These are phyloP conservation scores for Monascus purpureus DNA, from an alignment of 495 filamentous ascomycete genomes.

Conservation along the genomic window DNA sequence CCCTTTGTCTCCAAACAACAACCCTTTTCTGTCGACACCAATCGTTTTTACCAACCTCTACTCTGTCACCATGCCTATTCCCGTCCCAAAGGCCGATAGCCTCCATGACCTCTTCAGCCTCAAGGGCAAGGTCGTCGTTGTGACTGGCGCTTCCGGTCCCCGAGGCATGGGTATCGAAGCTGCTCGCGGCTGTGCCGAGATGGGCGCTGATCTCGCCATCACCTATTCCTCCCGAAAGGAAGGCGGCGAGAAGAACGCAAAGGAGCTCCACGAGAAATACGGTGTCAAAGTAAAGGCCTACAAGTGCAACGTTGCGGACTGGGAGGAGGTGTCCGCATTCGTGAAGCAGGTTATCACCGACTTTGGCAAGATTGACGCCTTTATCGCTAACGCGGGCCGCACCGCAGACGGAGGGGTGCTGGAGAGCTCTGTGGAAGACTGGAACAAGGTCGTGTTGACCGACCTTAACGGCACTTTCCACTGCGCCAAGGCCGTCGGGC, in stretches of 20 bases:
- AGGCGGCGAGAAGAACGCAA: constrained; percentile 51
- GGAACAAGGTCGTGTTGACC: constrained; percentile 54
- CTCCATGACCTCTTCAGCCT: constrained; percentile 54
- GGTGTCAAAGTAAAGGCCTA: constrained; percentile 56
- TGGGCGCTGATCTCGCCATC: constrained; percentile 56
- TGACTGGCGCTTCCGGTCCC: constrained; percentile 57
- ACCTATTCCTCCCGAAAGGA: constrained; percentile 48
- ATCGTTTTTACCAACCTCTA: not conserved
- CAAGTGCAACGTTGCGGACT: constrained; percentile 41
- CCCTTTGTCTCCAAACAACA: not conserved
- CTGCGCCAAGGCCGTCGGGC: constrained; percentile 53
- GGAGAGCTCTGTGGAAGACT: constrained; percentile 49
- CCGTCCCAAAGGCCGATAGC: constrained; percentile 40
- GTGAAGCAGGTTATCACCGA: constrained; percentile 42
- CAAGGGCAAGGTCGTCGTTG: constrained; percentile 59
- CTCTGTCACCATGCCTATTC: constrained; percentile 30
- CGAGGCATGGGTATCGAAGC: constrained; percentile 62
- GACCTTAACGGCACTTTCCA: constrained; percentile 53
- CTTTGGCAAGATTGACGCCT: constrained; percentile 51
- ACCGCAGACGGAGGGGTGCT: constrained; percentile 49
- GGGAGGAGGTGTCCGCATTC: constrained; percentile 33
- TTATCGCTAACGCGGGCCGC: constrained; percentile 55
- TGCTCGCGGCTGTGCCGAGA: constrained; percentile 56
- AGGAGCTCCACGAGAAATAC: constrained; percentile 42
- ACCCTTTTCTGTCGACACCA: not conserved